A percentile compares a stretch with the other conserved stretches of the same genome.
Conservation (phyloP, 2,329 filamentous ascomycete genomes). For the Fusarium tjaetaba region DNA sequence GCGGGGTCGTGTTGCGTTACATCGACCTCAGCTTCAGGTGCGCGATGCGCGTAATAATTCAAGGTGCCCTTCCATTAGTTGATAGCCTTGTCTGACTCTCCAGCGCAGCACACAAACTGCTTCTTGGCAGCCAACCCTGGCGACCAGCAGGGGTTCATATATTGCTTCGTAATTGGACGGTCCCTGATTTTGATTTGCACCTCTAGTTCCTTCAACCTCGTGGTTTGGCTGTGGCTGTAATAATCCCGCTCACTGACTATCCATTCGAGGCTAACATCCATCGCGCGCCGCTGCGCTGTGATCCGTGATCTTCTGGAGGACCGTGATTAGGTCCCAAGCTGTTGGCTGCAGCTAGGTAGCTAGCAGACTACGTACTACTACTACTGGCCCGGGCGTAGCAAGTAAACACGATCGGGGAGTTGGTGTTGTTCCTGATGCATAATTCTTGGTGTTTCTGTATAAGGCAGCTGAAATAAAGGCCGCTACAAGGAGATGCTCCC, state of each 20-base stretch:
- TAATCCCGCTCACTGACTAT: background rate
- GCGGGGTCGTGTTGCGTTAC: conserved; percentile 40
- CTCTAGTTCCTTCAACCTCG: conserved; percentile 2
- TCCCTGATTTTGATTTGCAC: conserved; percentile 21
- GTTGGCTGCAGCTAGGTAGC: conserved; percentile 12
- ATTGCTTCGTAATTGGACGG: conserved; percentile 21
- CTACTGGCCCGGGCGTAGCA: conserved; percentile 24
- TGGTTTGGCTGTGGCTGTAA: background rate
- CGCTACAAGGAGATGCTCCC: background rate
- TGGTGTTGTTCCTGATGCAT: background rate
- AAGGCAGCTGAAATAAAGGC: background rate
- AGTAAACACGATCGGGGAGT: conserved; percentile 9
- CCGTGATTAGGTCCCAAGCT: conserved; percentile 35
- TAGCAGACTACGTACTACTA: background rate
- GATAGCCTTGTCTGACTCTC: conserved; percentile 9
- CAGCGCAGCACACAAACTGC: background rate
- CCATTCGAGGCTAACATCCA: conserved; percentile 6
- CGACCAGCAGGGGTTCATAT: conserved; percentile 22
- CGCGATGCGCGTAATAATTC: conserved; percentile 26
- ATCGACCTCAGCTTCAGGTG: conserved; percentile 46
- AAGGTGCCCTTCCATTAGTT: background rate
- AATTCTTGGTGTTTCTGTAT: background rate
- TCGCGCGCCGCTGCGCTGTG: conserved; percentile 5
- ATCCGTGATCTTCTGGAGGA: conserved; percentile 27
- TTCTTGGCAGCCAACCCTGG: conserved; percentile 12